Evolutionary conservation across 257 asterid species (phyloP).

Genomic region (Misopates orontium): DNA sequence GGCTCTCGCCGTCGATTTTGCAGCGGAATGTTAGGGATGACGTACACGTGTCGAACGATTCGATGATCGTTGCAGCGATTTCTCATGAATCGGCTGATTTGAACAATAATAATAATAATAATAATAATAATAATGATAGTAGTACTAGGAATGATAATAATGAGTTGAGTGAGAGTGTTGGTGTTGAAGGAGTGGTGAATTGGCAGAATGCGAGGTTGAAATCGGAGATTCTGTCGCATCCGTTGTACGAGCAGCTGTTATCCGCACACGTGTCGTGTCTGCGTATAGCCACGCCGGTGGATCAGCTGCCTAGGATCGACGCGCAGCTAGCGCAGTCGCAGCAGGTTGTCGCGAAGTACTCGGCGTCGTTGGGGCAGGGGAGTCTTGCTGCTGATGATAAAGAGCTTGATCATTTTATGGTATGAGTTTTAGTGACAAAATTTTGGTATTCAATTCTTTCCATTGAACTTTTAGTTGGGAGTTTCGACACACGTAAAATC

Average conservation of each 20-base stretch:
- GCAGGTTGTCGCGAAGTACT: slow-evolving; percentile 59
- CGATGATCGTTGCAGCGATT: slow-evolving; percentile 36
- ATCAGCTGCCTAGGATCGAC: slow-evolving; percentile 80
- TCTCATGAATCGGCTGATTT: slow-evolving; percentile 45
- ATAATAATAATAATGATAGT: slow-evolving; percentile 7
- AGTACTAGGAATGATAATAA: slow-evolving; percentile 21
- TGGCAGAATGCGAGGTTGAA: slow-evolving; percentile 66
- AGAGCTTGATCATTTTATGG: slow-evolving; percentile 78
- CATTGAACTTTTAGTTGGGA: too few relatives aligned
- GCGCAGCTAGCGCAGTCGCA: slow-evolving; percentile 72
- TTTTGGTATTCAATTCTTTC: not conserved
- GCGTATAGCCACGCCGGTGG: slow-evolving; percentile 79
- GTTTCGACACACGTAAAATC: too few relatives aligned
- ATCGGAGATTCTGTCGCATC: slow-evolving; percentile 61
- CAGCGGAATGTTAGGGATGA: slow-evolving; percentile 39
- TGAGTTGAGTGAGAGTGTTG: slow-evolving; percentile 33
- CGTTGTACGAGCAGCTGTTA: slow-evolving; percentile 67
- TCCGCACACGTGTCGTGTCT: slow-evolving; percentile 78
- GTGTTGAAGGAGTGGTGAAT: slow-evolving; percentile 40
- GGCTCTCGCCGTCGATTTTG: slow-evolving; percentile 53
- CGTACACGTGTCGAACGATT: slow-evolving; percentile 37
- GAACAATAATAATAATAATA: slow-evolving; percentile 22
- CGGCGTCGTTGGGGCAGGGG: slow-evolving; percentile 50
- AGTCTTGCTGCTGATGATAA: slow-evolving; percentile 46
- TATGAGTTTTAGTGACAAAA: slow-evolving; percentile 8